These are phyloP conservation scores for Paecilomyces sp. DNA, from an alignment of 2,329 filamentous ascomycete genomes.

Conservation along the genomic window DNA sequence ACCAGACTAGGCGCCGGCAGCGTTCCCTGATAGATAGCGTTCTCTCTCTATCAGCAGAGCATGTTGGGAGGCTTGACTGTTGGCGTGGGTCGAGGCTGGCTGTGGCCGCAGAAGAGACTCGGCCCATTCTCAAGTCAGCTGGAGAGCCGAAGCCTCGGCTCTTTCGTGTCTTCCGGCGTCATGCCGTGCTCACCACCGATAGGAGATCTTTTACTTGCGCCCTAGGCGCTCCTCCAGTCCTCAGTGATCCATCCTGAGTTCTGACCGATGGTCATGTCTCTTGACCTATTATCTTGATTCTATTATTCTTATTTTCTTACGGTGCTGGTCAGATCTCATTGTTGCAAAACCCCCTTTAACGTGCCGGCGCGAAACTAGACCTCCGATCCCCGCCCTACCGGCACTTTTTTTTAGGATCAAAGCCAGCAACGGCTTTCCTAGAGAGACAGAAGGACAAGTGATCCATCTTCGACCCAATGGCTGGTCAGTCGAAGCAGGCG, in stretches of 20 bases:
- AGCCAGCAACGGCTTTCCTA: neutral
- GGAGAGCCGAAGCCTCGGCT: conserved; percentile 9
- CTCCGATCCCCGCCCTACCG: conserved; percentile 6
- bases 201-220: neutral
- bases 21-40: neutral
- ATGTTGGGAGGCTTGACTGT: neutral
- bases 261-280: neutral
- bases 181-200: neutral
- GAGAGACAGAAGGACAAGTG: neutral
- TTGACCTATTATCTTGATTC: neutral
- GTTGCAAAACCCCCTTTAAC: neutral
- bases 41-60: no score
- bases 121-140: neutral
- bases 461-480: conserved; percentile 32
- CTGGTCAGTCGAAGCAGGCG: conserved; percentile 56
- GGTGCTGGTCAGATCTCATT: neutral
- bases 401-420: neutral
- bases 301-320: neutral
- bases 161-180: conserved; percentile 3
- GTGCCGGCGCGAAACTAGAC: neutral
- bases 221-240: neutral
- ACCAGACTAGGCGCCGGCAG: neutral
- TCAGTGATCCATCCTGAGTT: neutral
- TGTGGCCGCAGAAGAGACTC: neutral
- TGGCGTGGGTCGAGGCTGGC: neutral